Conservation (phyloP, 2,329 filamentous ascomycete genomes). For the Colletotrichum filicis region DNA sequence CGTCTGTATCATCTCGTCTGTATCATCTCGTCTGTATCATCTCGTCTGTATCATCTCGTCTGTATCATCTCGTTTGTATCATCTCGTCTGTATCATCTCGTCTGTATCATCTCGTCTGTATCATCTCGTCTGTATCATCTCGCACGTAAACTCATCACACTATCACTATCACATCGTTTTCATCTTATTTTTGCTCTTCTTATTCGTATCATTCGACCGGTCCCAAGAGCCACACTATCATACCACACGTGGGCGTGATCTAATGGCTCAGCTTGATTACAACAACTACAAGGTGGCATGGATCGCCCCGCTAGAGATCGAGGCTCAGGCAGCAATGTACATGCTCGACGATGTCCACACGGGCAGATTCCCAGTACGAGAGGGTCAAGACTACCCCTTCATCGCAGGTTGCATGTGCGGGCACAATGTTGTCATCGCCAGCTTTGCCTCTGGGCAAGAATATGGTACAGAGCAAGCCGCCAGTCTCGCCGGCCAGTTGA, state of each 20-base stretch:
- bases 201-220: neutral
- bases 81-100: no score
- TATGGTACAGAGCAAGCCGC: constrained; percentile 48
- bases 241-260: no score
- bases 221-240: neutral
- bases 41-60: neutral
- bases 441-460: constrained; percentile 45
- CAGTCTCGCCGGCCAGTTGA: constrained; percentile 47
- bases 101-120: no score
- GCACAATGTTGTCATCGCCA: constrained; percentile 49
- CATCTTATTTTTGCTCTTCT: neutral
- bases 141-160: neutral
- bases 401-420: constrained; percentile 48
- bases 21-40: neutral
- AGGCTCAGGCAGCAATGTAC: constrained; percentile 46
- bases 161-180: neutral
- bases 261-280: neutral
- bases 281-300: constrained; percentile 47
- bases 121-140: neutral
- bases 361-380: constrained; percentile 43
- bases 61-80: neutral
- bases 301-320: constrained; percentile 50
- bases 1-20: neutral
- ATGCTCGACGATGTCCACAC: constrained; percentile 47
- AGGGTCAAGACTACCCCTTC: constrained; percentile 50